Evolutionary conservation across 805 yeast species (phyloP).

Genomic region (Wickerhamiella kazuoi): DNA sequence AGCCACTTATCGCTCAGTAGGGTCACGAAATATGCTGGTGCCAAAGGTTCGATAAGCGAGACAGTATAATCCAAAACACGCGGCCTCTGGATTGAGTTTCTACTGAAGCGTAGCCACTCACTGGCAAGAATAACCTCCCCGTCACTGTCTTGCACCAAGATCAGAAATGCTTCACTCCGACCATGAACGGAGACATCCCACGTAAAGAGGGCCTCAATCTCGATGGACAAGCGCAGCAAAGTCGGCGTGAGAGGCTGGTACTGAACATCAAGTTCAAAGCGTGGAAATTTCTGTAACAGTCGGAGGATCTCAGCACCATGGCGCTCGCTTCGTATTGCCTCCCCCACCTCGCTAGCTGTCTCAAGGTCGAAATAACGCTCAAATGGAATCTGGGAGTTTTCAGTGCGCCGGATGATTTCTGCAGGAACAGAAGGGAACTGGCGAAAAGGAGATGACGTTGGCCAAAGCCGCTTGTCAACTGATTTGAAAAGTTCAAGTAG

Average conservation of each 20-base stretch:
- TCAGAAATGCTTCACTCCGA: constrained; percentile 41
- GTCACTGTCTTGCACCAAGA: constrained; percentile 67
- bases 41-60: constrained; percentile 32
- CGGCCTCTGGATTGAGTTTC: constrained; percentile 33
- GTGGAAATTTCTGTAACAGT: constrained; percentile 57
- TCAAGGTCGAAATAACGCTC: constrained; percentile 46
- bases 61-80: constrained; percentile 50
- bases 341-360: constrained; percentile 61
- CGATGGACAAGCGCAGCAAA: constrained; percentile 46
- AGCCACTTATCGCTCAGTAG: constrained; percentile 74
- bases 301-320: constrained; percentile 38
- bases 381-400: constrained; percentile 74
- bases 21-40: constrained; percentile 61
- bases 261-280: constrained; percentile 36
- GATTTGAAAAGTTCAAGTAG: constrained; percentile 55
- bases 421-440: constrained; percentile 60
- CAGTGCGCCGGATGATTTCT: constrained; percentile 57
- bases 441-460: constrained; percentile 66
- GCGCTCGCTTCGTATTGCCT: constrained; percentile 56
- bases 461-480: constrained; percentile 73
- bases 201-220: constrained; percentile 51
- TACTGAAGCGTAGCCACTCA: constrained; percentile 36
- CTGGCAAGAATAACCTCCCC: constrained; percentile 54
- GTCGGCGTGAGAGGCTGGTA: constrained; percentile 67
- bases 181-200: constrained; percentile 62